Evolutionary conservation across 2,329 filamentous ascomycete species (phyloP).

Genomic region (Botrytis pseudocinerea): DNA sequence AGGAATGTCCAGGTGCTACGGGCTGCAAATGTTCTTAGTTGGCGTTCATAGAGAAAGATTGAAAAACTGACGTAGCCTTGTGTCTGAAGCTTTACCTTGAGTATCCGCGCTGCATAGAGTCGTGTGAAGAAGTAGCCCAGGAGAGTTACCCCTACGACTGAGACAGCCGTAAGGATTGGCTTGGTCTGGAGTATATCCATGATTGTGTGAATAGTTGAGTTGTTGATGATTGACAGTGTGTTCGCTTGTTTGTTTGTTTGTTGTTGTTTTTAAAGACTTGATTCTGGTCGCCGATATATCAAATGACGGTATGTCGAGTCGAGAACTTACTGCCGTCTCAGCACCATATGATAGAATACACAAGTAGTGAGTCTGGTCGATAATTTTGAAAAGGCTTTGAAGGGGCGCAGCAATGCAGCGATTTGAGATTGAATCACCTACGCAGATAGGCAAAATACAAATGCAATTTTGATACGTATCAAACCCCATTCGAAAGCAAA

Average conservation of each 20-base stretch:
- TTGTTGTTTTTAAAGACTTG: background rate
- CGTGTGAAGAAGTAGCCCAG: conserved; percentile 3
- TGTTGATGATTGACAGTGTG: background rate
- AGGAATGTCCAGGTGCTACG: background rate
- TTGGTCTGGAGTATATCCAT: background rate
- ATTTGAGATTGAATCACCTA: background rate
- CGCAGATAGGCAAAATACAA: background rate
- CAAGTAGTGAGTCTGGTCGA: background rate
- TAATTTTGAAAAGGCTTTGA: background rate
- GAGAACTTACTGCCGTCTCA: background rate
- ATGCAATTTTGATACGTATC: background rate
- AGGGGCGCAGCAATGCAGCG: background rate
- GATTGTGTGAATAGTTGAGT: background rate
- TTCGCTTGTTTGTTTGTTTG: background rate
- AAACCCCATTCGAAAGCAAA: background rate
- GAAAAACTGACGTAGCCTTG: background rate
- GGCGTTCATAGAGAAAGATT: background rate
- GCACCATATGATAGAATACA: background rate
- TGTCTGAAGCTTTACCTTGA: background rate
- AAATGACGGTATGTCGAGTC: background rate
- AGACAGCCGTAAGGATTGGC: background rate
- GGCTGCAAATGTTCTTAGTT: background rate
- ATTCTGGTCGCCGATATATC: background rate
- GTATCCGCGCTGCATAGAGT: conserved; percentile 7
- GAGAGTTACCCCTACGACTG: background rate